Conservation (phyloP, 805 yeast species). For the Danielozyma ontarioensis region DNA sequence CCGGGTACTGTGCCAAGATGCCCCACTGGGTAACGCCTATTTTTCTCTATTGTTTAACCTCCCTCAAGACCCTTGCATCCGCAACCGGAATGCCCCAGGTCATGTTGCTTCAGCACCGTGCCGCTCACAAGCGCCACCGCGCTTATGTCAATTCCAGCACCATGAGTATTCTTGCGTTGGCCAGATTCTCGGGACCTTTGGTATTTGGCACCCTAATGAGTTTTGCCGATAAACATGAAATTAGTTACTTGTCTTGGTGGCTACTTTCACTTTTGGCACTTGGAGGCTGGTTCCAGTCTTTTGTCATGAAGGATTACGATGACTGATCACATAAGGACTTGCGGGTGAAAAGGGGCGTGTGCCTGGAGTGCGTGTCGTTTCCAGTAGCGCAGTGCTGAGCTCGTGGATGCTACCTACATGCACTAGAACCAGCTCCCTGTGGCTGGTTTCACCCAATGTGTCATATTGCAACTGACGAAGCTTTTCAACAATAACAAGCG, state of each 20-base stretch:
- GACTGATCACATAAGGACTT: conserved; percentile 20
- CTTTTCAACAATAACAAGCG: too few relatives aligned
- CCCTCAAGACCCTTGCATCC: conserved; percentile 26
- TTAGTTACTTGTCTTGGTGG: conserved; percentile 33
- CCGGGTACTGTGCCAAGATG: conserved; percentile 16
- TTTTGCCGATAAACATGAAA: conserved; percentile 18
- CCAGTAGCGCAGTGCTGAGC: too few relatives aligned
- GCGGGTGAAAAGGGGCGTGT: conserved; percentile 11
- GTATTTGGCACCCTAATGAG: conserved; percentile 31
- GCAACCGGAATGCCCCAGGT: conserved; percentile 35
- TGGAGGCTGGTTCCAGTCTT: conserved; percentile 24
- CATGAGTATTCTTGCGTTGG: conserved; percentile 29
- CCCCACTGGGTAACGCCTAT: conserved; percentile 28
- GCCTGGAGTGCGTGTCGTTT: conserved; percentile 13
- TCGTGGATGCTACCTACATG: too few relatives aligned
- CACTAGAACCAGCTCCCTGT: too few relatives aligned
- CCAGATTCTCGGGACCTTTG: conserved; percentile 29
- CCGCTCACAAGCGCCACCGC: conserved; percentile 28
- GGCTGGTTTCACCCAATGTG: too few relatives aligned
- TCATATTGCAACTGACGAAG: too few relatives aligned
- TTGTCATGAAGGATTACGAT: conserved; percentile 21
- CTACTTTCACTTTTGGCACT: conserved; percentile 22
- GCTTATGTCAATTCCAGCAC: conserved; percentile 31
- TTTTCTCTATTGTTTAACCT: conserved; percentile 24
- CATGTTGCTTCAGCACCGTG: conserved; percentile 29